These are phyloP conservation scores for Panaeolus cyanescens DNA, from an alignment of 768 basidiomycete genomes.

Conservation along the genomic window DNA sequence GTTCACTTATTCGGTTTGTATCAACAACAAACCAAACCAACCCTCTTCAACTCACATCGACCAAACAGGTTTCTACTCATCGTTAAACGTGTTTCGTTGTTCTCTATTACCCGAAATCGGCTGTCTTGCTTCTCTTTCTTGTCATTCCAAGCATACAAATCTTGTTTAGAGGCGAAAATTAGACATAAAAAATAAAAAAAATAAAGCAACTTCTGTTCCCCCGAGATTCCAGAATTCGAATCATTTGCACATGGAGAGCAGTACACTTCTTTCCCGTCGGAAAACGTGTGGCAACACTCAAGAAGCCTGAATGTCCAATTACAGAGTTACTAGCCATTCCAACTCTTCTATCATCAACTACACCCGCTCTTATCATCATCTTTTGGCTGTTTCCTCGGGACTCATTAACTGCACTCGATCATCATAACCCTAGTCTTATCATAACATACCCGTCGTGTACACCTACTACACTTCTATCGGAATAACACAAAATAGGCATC, in stretches of 20 bases:
- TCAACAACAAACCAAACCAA: background rate
- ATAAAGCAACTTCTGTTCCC: background rate
- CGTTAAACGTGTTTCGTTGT: slow-evolving; percentile 1
- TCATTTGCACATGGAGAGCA: background rate
- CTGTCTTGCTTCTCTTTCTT: background rate
- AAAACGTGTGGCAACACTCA: no score
- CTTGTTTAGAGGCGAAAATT: no score
- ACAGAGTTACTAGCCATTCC: background rate
- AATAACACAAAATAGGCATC: no score
- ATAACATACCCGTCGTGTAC: no score
- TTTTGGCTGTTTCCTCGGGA: no score
- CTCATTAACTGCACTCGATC: no score
- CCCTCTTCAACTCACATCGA: background rate
- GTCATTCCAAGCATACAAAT: no score
- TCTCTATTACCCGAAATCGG: background rate
- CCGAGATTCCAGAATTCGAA: background rate
- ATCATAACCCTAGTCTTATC: no score
- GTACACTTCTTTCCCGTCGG: no score
- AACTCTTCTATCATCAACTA: background rate
- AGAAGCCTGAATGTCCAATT: background rate
- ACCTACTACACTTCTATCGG: no score
- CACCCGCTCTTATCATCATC: background rate
- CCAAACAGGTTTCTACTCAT: slow-evolving; percentile 1
- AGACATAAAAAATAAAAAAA: no score
- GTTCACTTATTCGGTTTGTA: background rate